Conservation (phyloP, 192 early-diverging fungal species). For the Geranomyces variabilis region DNA sequence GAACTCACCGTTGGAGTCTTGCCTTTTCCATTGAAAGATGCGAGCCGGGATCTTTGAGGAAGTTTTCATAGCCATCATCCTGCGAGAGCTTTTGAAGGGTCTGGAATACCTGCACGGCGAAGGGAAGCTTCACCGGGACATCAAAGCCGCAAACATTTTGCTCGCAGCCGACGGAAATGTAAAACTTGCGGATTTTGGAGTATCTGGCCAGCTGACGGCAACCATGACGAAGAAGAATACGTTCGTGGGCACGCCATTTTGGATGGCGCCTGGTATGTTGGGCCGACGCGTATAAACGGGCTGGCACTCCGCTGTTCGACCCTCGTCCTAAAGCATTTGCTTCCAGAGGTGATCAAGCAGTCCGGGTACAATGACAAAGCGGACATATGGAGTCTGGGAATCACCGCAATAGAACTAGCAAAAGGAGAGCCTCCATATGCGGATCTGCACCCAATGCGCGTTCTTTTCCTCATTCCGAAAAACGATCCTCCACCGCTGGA, state of each 20-base stretch:
- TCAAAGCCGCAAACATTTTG: constrained; percentile 94
- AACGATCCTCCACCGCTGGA: constrained; percentile 83
- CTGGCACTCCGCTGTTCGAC: not conserved
- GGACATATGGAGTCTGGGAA: constrained; percentile 97
- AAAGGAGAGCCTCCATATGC: constrained; percentile 66
- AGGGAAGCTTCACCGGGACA: constrained; percentile 82
- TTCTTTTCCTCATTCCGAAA: constrained; percentile 88
- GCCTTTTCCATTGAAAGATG: constrained; percentile 61
- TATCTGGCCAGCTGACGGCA: constrained; percentile 90
- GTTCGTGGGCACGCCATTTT: constrained; percentile 93
- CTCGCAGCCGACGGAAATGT: constrained; percentile 76
- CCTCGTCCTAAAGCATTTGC: not conserved
- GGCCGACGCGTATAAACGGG: too few species aligned
- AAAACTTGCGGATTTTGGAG: constrained; percentile 98
- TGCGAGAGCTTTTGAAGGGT: constrained; percentile 85
- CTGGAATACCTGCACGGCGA: constrained; percentile 91
- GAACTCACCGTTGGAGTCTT: too few species aligned
- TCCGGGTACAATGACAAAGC: constrained; percentile 93
- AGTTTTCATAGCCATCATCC: constrained; percentile 88
- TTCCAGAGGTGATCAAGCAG: constrained; percentile 85
- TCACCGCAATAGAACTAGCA: constrained; percentile 95
- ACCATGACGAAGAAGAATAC: constrained; percentile 94
- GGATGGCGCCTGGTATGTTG: constrained; percentile 51
- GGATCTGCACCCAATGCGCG: constrained; percentile 49
- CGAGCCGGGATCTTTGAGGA: constrained; percentile 83